A percentile compares a stretch with the other conserved stretches of the same genome.
phyloP scores from a whole-genome alignment of 331 rosid genomes.

The Prunus yedoensis region DNA sequence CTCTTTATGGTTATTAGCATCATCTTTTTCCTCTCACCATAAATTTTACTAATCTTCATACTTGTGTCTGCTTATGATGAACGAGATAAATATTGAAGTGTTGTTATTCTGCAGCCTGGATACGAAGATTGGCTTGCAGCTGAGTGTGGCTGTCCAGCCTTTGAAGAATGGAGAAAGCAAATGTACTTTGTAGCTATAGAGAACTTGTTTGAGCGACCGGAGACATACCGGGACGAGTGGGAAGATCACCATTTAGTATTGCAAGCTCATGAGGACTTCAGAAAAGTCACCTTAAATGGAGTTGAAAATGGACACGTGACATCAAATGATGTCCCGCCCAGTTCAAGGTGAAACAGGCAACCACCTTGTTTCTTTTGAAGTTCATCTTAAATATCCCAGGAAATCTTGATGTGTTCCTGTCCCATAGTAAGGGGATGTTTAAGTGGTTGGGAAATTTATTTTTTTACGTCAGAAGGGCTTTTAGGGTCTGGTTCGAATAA shows the following conservation, averaged over 20 bases:
- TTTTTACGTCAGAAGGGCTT: background rate
- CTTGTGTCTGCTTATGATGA: background rate
- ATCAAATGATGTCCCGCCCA: background rate
- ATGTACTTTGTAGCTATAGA: slow-evolving; percentile 35
- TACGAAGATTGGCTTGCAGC: slow-evolving; percentile 62
- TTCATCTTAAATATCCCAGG: background rate
- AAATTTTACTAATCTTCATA: too few relatives aligned
- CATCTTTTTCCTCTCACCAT: background rate
- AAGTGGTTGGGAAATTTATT: too few relatives aligned
- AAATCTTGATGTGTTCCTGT: background rate
- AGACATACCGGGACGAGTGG: slow-evolving; percentile 61
- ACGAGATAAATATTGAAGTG: background rate
- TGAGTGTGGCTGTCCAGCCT: slow-evolving; percentile 40
- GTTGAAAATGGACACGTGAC: background rate
- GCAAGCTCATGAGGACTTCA: slow-evolving; percentile 48
- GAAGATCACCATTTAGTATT: slow-evolving; percentile 45
- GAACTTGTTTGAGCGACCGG: slow-evolving; percentile 23
- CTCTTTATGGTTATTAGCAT: background rate
- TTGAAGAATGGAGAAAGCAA: slow-evolving; percentile 63
- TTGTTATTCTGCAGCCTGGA: slow-evolving; percentile 45
- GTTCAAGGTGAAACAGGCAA: background rate
- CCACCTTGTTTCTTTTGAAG: background rate
- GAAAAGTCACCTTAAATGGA: background rate
- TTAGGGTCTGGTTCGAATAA: background rate
- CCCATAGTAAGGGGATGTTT: background rate